Base-by-base conservation (phyloP, 148 eudicot species). In the Dysphania ambrosioides region DNA sequence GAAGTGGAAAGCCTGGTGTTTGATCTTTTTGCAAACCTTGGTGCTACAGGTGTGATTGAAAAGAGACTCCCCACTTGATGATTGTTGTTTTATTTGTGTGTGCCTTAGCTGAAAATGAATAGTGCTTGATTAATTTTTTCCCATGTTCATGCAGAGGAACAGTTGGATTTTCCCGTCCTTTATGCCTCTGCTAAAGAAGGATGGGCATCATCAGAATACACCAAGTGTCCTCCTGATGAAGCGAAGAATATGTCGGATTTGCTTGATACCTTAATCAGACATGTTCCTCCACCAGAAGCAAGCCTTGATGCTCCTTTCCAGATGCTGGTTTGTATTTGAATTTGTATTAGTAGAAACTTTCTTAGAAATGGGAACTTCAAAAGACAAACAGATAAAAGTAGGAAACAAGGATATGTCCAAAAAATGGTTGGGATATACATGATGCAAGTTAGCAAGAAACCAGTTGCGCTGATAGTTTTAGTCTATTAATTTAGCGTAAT, bases 161-260 rank as follows among this genome's bases (percentile, higher is more conserved):
- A 95, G 73, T 83, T 95, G 77, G 99, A 90, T 70, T 95, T 95
- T 80, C 99, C 99, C 41, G 97, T 95, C 77, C 96, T 95, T 26
- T 95, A 95, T 84, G 99, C 99, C 69, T 95, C 99, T 77, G 99
- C 99, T 72, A 95, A 95, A 79, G 97, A 95, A 80, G 97, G 99
- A 66, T 95, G 99, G 99, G 96, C 99, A 40, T 90, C 99, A 29
- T 82, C 89, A 55, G 84, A 81, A 40, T 95, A 83, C 85, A 95
- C 99, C 74, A 95, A 92, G 81, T 78, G 72, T 78, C 99, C 96
- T 51, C 82, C 86, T 19, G 87, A 81, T 75, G 92, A 86, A 80
- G 88, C 78, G 13, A 92, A 86, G 78, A 88, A 90, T 85, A 95
- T 95, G 99, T 86, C 94, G 44, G 90, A 85, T 53, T 91, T 95